phyloP scores from a whole-genome alignment of 768 basidiomycete genomes.

The Tephrocybe sp. region DNA sequence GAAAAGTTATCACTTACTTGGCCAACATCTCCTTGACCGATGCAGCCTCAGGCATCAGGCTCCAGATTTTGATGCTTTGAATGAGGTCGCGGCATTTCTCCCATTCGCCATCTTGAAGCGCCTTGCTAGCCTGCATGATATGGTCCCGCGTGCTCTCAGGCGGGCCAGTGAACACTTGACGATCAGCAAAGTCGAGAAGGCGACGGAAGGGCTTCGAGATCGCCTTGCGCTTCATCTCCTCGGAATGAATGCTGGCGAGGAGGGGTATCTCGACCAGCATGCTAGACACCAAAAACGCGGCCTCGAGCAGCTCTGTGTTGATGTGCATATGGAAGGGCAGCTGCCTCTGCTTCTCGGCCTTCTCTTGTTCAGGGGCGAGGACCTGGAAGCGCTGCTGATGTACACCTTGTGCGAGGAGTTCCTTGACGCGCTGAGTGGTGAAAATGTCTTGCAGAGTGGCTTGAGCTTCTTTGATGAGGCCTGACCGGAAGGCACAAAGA shows the following conservation, averaged over 20 bases:
- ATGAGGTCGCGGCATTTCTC: conserved; percentile 92
- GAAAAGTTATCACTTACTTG: conserved; percentile 57
- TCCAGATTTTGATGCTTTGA: conserved; percentile 97
- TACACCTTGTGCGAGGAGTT: conserved; percentile 94
- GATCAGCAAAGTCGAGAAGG: conserved; percentile 92
- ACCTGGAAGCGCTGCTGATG: conserved; percentile 90
- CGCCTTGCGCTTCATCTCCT: conserved; percentile 89
- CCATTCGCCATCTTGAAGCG: conserved; percentile 96
- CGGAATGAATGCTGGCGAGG: conserved; percentile 90
- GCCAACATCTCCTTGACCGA: conserved; percentile 94
- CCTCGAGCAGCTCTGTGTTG: conserved; percentile 96
- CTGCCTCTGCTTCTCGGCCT: conserved; percentile 92
- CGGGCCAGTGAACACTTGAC: conserved; percentile 96
- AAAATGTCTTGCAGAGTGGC: conserved; percentile 94
- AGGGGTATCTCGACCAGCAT: conserved; percentile 98
- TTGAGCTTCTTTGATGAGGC: conserved; percentile 93
- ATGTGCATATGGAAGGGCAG: conserved; percentile 99
- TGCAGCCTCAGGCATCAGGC: conserved; percentile 86
- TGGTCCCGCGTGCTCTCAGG: conserved; percentile 99
- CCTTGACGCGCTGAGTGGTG: conserved; percentile 94
- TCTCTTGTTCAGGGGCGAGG: conserved; percentile 92
- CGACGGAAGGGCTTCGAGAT: conserved; percentile 98
- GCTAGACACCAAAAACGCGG: conserved; percentile 96
- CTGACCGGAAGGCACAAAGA: conserved; percentile 93
- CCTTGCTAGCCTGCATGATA: conserved; percentile 99